A percentile compares a stretch with the other conserved stretches of the same genome.
These are phyloP conservation scores for Pseudogymnoascus sp. DNA, from an alignment of 2,329 filamentous ascomycete genomes.

Conservation along the genomic window DNA sequence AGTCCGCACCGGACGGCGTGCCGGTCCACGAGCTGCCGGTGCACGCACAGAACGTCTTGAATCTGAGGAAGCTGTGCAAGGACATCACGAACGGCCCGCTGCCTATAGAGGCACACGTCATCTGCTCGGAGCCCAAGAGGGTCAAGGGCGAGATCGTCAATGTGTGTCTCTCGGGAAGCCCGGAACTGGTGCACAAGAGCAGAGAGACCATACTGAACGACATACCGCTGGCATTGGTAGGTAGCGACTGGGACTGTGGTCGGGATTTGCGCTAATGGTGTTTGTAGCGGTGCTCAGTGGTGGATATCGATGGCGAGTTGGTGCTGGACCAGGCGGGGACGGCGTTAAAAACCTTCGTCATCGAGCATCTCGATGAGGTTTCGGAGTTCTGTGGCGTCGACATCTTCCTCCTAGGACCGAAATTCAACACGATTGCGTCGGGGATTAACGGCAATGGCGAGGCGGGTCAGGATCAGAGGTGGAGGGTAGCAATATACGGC, in stretches of 20 bases:
- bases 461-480: constrained; percentile 75
- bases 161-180: constrained; percentile 81
- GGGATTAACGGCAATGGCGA: constrained; percentile 67
- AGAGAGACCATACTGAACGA: constrained; percentile 84
- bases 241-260: constrained; percentile 28
- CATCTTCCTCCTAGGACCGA: constrained; percentile 90
- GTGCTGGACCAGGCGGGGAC: constrained; percentile 65
- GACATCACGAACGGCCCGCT: constrained; percentile 65
- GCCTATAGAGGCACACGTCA: constrained; percentile 74
- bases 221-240: constrained; percentile 84
- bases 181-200: constrained; percentile 82
- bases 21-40: constrained; percentile 87
- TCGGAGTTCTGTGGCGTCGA: constrained; percentile 87
- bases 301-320: constrained; percentile 86
- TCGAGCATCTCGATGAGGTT: constrained; percentile 79
- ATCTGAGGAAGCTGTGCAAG: constrained; percentile 69
- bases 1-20: constrained; percentile 74
- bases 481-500: constrained; percentile 88
- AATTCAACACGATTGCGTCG: constrained; percentile 69
- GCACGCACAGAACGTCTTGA: constrained; percentile 77
- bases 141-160: constrained; percentile 67
- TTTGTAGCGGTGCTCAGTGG: constrained; percentile 74
- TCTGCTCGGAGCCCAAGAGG: constrained; percentile 70
- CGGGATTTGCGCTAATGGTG: constrained; percentile 11
- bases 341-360: constrained; percentile 65